These are phyloP conservation scores for Phytophthora tubulina DNA, from an alignment of 352 stramenopile genomes.

Conservation along the genomic window DNA sequence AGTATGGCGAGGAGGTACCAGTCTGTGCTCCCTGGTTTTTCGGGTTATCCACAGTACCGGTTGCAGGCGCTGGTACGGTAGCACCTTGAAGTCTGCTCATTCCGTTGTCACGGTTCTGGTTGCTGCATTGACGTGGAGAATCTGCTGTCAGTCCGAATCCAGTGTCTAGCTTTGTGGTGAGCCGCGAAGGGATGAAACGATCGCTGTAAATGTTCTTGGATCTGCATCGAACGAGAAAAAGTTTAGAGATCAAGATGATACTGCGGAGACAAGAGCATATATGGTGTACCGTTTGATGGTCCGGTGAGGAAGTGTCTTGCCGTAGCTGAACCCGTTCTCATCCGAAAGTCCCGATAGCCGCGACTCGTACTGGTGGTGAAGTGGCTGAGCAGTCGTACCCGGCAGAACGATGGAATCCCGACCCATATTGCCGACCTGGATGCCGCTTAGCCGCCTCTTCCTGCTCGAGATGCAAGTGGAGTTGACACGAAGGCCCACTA, in stretches of 20 bases:
- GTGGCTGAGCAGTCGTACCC: slow-evolving; percentile 34
- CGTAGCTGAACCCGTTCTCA: slow-evolving; percentile 45
- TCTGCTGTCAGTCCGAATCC: slow-evolving; percentile 72
- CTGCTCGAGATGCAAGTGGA: slow-evolving; percentile 24
- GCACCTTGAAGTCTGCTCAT: slow-evolving; percentile 10
- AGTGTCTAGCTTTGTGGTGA: slow-evolving; percentile 80
- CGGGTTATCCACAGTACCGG: slow-evolving; percentile 21
- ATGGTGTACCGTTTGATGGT: slow-evolving; percentile 56
- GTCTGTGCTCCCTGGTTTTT: slow-evolving; percentile 24
- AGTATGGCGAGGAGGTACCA: slow-evolving; percentile 58
- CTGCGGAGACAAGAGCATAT: background rate
- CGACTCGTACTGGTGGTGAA: slow-evolving; percentile 68
- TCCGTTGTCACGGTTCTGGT: slow-evolving; percentile 35
- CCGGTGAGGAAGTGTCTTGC: slow-evolving; percentile 53
- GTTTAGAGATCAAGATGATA: slow-evolving; percentile 7
- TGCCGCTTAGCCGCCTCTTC: slow-evolving; percentile 37
- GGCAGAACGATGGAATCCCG: slow-evolving; percentile 20
- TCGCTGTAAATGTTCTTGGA: slow-evolving; percentile 90
- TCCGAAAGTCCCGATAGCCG: slow-evolving; percentile 43
- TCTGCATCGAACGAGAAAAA: slow-evolving; percentile 27
- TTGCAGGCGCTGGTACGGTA: too few species aligned
- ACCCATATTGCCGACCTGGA: slow-evolving; percentile 25
- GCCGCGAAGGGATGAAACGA: slow-evolving; percentile 84
- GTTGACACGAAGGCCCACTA: slow-evolving; percentile 19
- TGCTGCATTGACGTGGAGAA: slow-evolving; percentile 45